phyloP scores from a whole-genome alignment of 1,284 basidiomycete genomes.

The Tilletia indica region DNA sequence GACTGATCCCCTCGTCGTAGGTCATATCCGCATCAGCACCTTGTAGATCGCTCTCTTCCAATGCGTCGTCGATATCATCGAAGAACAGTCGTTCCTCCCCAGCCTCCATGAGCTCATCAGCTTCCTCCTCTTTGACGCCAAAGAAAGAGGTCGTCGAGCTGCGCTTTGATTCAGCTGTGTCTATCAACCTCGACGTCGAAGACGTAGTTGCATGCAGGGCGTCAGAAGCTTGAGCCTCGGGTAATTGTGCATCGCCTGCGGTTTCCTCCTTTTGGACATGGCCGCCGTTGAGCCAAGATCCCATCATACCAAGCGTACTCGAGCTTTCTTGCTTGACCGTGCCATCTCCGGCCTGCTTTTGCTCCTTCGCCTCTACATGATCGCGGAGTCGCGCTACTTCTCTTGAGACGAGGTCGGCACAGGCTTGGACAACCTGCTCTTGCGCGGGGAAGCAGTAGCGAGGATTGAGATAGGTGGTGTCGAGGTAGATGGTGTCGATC shows the following conservation, averaged over 20 bases:
- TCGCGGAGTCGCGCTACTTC: slow-evolving; percentile 58
- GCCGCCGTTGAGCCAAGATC: slow-evolving; percentile 7
- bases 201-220: too few species aligned
- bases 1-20: neutral
- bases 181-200: too few species aligned
- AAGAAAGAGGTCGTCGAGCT: too few species aligned
- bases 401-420: slow-evolving; percentile 74
- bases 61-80: slow-evolving; percentile 7
- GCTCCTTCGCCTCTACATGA: neutral
- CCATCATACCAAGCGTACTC: neutral
- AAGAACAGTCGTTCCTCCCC: neutral
- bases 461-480: slow-evolving; percentile 93
- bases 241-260: neutral
- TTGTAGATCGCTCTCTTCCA: neutral
- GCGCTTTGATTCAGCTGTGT: too few species aligned
- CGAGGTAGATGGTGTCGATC: slow-evolving; percentile 86
- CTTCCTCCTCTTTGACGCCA: neutral
- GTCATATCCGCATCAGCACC: too few species aligned
- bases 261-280: neutral
- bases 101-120: neutral
- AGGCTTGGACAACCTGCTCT: slow-evolving; percentile 84
- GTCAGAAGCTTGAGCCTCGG: neutral
- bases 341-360: neutral
- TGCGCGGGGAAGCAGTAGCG: slow-evolving; percentile 95
- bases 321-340: neutral